Percentiles rank a stretch among this genome's conserved stretches.
Conservation (phyloP, 2,329 filamentous ascomycete genomes). For the Fusarium sp. region DNA sequence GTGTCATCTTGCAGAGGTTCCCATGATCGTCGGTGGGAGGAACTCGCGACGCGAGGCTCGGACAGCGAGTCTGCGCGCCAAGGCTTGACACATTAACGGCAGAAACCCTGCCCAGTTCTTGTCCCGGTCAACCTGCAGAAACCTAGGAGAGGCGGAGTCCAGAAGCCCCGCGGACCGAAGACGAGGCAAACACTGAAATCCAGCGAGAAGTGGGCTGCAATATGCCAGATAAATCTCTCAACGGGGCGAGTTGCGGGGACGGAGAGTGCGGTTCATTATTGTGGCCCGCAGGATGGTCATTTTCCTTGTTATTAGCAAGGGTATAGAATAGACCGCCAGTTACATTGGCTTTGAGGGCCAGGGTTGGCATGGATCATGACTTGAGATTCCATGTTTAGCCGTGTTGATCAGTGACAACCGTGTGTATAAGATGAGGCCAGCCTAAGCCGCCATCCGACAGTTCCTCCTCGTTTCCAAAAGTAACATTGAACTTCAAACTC, state of each 20-base stretch:
- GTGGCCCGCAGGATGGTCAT: neutral
- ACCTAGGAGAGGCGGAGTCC: neutral
- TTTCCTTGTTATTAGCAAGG: neutral
- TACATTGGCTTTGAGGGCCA: neutral
- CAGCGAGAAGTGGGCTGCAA: neutral
- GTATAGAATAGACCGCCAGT: neutral
- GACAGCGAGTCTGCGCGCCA: neutral
- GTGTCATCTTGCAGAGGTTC: neutral
- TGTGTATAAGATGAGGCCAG: neutral
- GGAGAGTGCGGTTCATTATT: neutral
- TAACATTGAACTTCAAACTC: neutral
- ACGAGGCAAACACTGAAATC: neutral
- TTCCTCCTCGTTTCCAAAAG: neutral
- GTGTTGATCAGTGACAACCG: neutral
- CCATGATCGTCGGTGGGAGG: neutral
- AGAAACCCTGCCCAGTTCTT: neutral
- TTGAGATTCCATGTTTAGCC: neutral
- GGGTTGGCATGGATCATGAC: neutral
- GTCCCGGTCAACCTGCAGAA: neutral
- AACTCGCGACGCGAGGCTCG: neutral
- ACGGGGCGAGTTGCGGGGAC: neutral
- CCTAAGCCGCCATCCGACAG: neutral
- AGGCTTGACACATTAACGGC: neutral
- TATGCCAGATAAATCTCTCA: neutral
- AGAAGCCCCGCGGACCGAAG: neutral